These are phyloP conservation scores for Termitomyces sp. DNA, from an alignment of 768 basidiomycete species.

Conservation along the genomic window DNA sequence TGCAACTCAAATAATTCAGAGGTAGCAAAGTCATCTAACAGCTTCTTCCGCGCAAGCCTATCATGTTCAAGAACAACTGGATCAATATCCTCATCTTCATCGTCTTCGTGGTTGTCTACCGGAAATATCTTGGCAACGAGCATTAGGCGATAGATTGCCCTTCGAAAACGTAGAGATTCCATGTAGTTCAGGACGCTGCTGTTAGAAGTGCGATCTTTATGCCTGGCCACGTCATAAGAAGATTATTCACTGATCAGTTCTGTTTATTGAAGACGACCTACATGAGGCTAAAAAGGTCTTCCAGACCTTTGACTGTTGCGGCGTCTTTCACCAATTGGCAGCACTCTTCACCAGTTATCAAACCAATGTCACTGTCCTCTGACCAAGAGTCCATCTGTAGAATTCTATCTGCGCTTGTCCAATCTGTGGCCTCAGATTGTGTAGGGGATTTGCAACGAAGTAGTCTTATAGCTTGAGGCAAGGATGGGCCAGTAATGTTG, in stretches of 20 bases:
- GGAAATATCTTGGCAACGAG: slow-evolving; percentile 11
- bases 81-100: slow-evolving; percentile 5
- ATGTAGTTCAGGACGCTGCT: slow-evolving; percentile 22
- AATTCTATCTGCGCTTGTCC: neutral
- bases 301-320: slow-evolving; percentile 21
- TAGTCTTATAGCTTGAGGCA: slow-evolving; percentile 25
- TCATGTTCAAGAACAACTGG: neutral
- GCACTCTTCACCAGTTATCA: slow-evolving; percentile 18
- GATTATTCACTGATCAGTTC: neutral
- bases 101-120: neutral
- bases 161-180: slow-evolving; percentile 25
- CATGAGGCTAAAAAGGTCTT: slow-evolving; percentile 37
- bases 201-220: slow-evolving; percentile 29
- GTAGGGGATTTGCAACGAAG: slow-evolving; percentile 12
- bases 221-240: slow-evolving; percentile 21
- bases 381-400: slow-evolving; percentile 3
- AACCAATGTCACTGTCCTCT: slow-evolving; percentile 11
- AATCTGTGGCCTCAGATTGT: neutral
- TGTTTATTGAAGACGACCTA: slow-evolving; percentile 10
- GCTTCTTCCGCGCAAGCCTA: slow-evolving; percentile 5
- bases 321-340: slow-evolving; percentile 19
- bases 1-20: slow-evolving; percentile 12
- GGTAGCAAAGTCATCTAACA: slow-evolving; percentile 7
- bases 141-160: slow-evolving; percentile 16
- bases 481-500: slow-evolving; percentile 23